A percentile compares a stretch with the other conserved stretches of the same genome.
phyloP scores from a whole-genome alignment of 2,329 filamentous ascomycete species.

The Fusarium tricinctum region DNA sequence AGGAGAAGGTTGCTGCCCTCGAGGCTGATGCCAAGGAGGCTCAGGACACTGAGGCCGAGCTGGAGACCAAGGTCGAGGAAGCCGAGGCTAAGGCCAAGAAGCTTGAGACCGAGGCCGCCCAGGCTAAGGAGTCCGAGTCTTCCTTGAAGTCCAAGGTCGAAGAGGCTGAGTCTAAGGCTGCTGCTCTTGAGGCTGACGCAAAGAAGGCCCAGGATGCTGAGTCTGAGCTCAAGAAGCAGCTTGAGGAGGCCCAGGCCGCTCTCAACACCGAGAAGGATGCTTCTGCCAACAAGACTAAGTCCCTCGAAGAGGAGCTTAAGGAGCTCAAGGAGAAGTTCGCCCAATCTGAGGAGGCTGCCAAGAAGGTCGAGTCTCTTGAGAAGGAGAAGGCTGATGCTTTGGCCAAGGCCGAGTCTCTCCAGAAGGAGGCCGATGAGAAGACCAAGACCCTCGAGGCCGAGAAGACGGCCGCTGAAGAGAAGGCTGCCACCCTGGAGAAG shows the following conservation, averaged over 20 bases:
- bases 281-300: constrained; percentile 38
- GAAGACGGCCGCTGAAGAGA: constrained; percentile 17
- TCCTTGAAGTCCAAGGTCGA: constrained; percentile 40
- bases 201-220: constrained; percentile 29
- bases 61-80: constrained; percentile 34
- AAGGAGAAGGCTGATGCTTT: constrained; percentile 35
- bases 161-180: constrained; percentile 24
- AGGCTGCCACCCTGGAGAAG: constrained; percentile 16
- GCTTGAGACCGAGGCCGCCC: constrained; percentile 19
- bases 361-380: constrained; percentile 30
- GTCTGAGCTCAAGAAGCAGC: constrained; percentile 39
- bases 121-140: constrained; percentile 40
- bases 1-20: constrained; percentile 17
- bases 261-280: constrained; percentile 36
- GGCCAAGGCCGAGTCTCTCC: constrained; percentile 19
- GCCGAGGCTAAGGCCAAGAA: constrained; percentile 9
- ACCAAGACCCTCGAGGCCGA: constrained; percentile 20
- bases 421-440: constrained; percentile 26
- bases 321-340: constrained; percentile 42
- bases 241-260: constrained; percentile 39
- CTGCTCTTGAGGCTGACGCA: constrained; percentile 20
- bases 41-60: constrained; percentile 24
- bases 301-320: constrained; percentile 36
- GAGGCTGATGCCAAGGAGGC: constrained; percentile 22
- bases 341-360: constrained; percentile 28